Conservation (phyloP, 163 green algal genomes). For the Prototheca wickerhamii region DNA sequence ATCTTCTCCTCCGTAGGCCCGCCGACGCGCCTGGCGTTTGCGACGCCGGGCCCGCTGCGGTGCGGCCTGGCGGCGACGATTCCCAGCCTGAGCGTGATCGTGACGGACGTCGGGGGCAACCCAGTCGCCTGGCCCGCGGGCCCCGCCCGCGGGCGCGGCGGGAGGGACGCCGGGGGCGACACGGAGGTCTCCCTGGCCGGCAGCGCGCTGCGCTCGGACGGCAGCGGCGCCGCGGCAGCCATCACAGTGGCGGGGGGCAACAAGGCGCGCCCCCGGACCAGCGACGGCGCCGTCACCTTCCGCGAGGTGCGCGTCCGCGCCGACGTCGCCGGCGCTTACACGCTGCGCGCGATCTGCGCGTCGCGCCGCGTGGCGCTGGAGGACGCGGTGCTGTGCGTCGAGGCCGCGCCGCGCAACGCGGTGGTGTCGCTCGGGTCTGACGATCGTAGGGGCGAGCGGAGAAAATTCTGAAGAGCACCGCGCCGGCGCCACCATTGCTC, state of each 20-base stretch:
- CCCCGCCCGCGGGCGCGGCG: no score
- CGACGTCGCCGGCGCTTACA: slow-evolving; percentile 34
- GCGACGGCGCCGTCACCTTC: slow-evolving; percentile 31
- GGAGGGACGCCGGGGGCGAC: no score
- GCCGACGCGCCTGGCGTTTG: slow-evolving; percentile 32
- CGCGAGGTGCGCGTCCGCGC: slow-evolving; percentile 45
- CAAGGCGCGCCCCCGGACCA: slow-evolving; percentile 35
- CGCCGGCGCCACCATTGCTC: no score
- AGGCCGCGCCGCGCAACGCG: slow-evolving; percentile 37
- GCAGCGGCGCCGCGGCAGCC: slow-evolving; percentile 28
- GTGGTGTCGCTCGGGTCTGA: slow-evolving; percentile 35
- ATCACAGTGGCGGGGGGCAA: slow-evolving; percentile 43
- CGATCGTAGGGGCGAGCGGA: no score
- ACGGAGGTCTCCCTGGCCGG: slow-evolving; percentile 46
- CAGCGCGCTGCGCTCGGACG: slow-evolving; percentile 36
- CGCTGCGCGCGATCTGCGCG: slow-evolving; percentile 27
- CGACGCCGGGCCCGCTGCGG: slow-evolving; percentile 27
- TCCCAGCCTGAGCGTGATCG: slow-evolving; percentile 31
- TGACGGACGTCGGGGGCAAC: slow-evolving; percentile 51
- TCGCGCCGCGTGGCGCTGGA: slow-evolving; percentile 47
- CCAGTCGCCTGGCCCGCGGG: not conserved
- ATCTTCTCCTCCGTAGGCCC: slow-evolving; percentile 20
- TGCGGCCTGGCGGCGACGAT: slow-evolving; percentile 37
- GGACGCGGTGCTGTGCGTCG: slow-evolving; percentile 38
- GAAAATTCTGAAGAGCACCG: no score